These are phyloP conservation scores for Quillaja saponaria DNA, from an alignment of 306 rosid species.

Conservation along the genomic window DNA sequence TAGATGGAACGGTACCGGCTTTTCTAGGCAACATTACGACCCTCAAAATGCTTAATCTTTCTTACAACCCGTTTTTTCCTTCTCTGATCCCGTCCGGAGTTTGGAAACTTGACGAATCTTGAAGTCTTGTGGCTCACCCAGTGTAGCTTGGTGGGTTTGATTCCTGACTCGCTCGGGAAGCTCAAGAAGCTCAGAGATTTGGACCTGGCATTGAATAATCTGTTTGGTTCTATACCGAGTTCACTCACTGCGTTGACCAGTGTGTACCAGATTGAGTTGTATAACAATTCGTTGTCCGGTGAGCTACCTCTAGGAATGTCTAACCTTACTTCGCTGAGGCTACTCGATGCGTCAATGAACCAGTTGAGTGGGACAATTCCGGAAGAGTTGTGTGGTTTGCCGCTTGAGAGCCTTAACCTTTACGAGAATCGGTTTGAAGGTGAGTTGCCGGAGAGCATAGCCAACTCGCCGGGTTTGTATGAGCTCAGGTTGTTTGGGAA, in stretches of 20 bases:
- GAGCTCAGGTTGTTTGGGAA: constrained; percentile 68
- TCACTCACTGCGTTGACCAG: constrained; percentile 47
- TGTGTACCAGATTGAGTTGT: constrained; percentile 71
- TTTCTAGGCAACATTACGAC: constrained; percentile 58
- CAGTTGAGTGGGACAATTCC: constrained; percentile 58
- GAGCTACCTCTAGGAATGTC: constrained; percentile 62
- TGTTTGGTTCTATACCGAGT: constrained; percentile 60
- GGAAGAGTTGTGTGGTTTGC: constrained; percentile 58
- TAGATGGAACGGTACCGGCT: constrained; percentile 55
- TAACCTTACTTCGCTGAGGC: constrained; percentile 61
- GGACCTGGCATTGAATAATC: constrained; percentile 63
- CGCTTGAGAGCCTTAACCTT: constrained; percentile 68
- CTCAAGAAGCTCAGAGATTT: constrained; percentile 51
- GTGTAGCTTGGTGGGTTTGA: constrained; percentile 64
- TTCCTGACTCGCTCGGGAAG: constrained; percentile 64
- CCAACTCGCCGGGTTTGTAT: constrained; percentile 52
- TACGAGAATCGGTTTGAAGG: constrained; percentile 75
- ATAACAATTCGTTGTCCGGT: constrained; percentile 74
- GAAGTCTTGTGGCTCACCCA: constrained; percentile 65
- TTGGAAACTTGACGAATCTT: constrained; percentile 67
- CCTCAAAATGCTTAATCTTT: constrained; percentile 70
- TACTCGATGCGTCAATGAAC: constrained; percentile 80
- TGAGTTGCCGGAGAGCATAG: constrained; percentile 60
- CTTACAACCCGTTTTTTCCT: constrained; percentile 69
- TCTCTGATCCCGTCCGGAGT: constrained; percentile 63